Base-by-base conservation (phyloP, 371 early-diverging fungal genomes). In the Actinomucor elegans region DNA sequence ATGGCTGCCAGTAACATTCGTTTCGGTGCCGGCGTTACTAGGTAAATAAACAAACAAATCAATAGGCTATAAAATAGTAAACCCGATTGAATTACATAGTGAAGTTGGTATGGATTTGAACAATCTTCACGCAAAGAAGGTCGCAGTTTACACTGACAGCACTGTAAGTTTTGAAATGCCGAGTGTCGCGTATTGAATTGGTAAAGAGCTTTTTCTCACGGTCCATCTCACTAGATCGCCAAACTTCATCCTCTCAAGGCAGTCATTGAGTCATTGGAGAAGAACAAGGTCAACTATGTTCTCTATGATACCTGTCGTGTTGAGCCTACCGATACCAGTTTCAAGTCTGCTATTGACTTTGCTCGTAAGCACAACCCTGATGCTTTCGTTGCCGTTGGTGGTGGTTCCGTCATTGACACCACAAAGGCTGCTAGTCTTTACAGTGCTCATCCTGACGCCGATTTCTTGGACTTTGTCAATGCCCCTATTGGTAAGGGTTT, bases 381-480 rank as follows among this genome's bases (percentile, higher is more conserved):
- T 63, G 86, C 90, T 3, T 88, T 91, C 61, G 80, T 94, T n/a
- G 95, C 95, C 15, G 93, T 94, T 5, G 95, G 95, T 48, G 95
- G 94, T 52, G 95, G 95, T n/a, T 92, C 92, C 2, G 90, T 89
- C 26, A 93, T 94, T 54, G 95, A 94, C 62, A 94, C 95, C 9
- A 81, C 92, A 52, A 94, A 94, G 69, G 95, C 93, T 26, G 95
- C 93, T 35, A 93, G 91, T 61, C 73, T 94, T 67, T 93, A 93
- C 67, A 75, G 83, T 26, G 75, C 84, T 35, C 90, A 91, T 63
- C 89, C 89, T 11, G 88, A 93, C 12, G 91, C 88, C 4, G 92
- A 92, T 40, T 84, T 94, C 40, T 67, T 93, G 59, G 95, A 93
- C 64, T 94, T 94, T 70, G 95, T 94, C 55, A 94, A 94, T 64